Conservation (phyloP, 1,139 yeast species). For the Suhomyces anneliseae region DNA sequence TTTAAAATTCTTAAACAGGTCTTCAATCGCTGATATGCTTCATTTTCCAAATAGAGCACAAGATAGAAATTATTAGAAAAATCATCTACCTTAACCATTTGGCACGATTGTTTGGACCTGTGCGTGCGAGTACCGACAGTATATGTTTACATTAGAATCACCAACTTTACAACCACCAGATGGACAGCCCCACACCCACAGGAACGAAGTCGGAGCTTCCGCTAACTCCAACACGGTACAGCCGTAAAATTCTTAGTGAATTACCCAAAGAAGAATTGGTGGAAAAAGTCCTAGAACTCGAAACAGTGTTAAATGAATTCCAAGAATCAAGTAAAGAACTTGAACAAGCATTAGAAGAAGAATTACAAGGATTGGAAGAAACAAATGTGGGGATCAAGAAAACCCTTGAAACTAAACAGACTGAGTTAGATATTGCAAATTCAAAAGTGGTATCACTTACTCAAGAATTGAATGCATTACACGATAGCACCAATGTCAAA, state of each 20-base stretch:
- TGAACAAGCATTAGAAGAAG: constrained; percentile 47
- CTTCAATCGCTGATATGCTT: too few relatives aligned
- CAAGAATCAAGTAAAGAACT: constrained; percentile 46
- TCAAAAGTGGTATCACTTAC: constrained; percentile 16
- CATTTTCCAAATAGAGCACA: too few relatives aligned
- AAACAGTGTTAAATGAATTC: constrained; percentile 38
- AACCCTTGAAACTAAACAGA: constrained; percentile 17
- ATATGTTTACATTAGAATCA: background rate
- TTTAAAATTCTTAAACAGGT: too few relatives aligned
- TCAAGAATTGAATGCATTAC: constrained; percentile 24
- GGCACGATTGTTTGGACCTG: too few relatives aligned
- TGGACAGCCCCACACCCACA: constrained; percentile 15
- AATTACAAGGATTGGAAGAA: constrained; percentile 35
- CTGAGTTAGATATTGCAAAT: constrained; percentile 16
- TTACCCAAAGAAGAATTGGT: constrained; percentile 30
- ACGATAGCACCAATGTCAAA: constrained; percentile 19
- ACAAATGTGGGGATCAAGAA: constrained; percentile 22
- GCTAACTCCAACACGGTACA: constrained; percentile 14
- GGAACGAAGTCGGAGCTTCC: constrained; percentile 6
- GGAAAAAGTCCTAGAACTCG: constrained; percentile 35
- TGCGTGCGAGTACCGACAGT: background rate
- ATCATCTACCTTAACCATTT: too few relatives aligned
- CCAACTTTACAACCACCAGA: background rate
- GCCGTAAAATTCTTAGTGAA: constrained; percentile 16
- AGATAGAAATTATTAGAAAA: too few relatives aligned